Evolutionary conservation across 768 basidiomycete species (phyloP), one percentile per base, ranked within the genome.

Genomic region (Tubosaeta brunneosetosa): DNA sequence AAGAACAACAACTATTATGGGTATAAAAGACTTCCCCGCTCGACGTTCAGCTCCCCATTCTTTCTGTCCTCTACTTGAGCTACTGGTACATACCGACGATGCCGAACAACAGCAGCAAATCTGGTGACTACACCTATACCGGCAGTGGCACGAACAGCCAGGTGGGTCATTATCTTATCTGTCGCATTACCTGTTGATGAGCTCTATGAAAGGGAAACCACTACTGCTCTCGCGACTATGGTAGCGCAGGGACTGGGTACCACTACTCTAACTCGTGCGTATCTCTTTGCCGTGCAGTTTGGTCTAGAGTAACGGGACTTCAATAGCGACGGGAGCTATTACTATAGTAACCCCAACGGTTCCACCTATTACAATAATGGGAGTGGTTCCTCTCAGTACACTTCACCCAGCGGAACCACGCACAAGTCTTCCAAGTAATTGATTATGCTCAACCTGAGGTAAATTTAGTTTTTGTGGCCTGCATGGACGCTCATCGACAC

Each of bases 221-320:
- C 59, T 83, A 79, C 59, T 83, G 80, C 65, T 64, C 72, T 60
- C 81, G 83, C 46, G 70, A 78, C 59, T 74, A 75, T 37, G 74
- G 73, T 27, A 61, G 55, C 27, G 71, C 75, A 11, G 68, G 70
- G 3, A 66, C 56, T 42, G 75, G 79, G 1, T 85, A 85, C 52
- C 84, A 85, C 56, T 85, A 85, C 61, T 83, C 81, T 6, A 85
- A 85, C 67, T 56, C 26, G 81, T 82, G 61, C 3, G 75, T 67
- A 47, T 26, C 25, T 8, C 9, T 19, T 17, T 14, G 31, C 38
- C 17, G 13, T 9, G 13, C 17, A 6, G 26, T 32, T 27, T 31
- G 14, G 6, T 14, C 3, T 34, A 17, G 7, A 6, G 2, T 41
- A 43, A 55, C 31, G 44, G 42, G 3, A 22, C 22, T 59, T 48